Percentiles rank a stretch among this genome's conserved stretches.
phyloP scores from a whole-genome alignment of 192 early-diverging fungal genomes.

The Polychytrium aggregatum region DNA sequence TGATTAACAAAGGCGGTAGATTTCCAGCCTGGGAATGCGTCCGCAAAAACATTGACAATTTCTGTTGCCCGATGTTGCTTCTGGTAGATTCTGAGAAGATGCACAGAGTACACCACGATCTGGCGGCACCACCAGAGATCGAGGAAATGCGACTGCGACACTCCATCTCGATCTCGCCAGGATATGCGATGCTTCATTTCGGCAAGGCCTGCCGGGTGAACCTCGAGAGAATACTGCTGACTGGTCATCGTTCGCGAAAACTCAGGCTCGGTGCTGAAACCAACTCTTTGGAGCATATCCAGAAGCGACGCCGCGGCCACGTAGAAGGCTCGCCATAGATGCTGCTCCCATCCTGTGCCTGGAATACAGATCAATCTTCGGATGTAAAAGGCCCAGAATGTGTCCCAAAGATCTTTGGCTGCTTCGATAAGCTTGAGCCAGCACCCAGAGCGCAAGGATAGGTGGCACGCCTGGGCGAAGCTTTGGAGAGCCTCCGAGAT shows the following conservation, averaged over 20 bases:
- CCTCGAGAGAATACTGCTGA: not conserved
- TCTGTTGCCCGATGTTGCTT: slow-evolving; percentile 13
- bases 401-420: slow-evolving; percentile 19
- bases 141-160: slow-evolving; percentile 5
- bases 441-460: slow-evolving; percentile 16
- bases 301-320: slow-evolving; percentile 17
- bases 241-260: no score
- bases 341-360: slow-evolving; percentile 16
- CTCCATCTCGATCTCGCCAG: slow-evolving; percentile 11
- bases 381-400: slow-evolving; percentile 7
- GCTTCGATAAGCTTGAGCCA: slow-evolving; percentile 18
- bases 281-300: slow-evolving; percentile 18
- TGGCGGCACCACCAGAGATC: slow-evolving; percentile 7
- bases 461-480: slow-evolving; percentile 27
- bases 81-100: slow-evolving; percentile 5
- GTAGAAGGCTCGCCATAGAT: slow-evolving; percentile 29
- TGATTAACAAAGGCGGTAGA: no score
- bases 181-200: slow-evolving; percentile 3
- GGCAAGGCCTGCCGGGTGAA: no score
- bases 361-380: slow-evolving; percentile 3
- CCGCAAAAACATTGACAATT: slow-evolving; percentile 8
- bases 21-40: not conserved
- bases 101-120: slow-evolving; percentile 13
- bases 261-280: not conserved
- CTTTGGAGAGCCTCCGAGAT: slow-evolving; percentile 24